Conservation (phyloP, 73 alveolate species). For the Durusdinium trenchii region DNA sequence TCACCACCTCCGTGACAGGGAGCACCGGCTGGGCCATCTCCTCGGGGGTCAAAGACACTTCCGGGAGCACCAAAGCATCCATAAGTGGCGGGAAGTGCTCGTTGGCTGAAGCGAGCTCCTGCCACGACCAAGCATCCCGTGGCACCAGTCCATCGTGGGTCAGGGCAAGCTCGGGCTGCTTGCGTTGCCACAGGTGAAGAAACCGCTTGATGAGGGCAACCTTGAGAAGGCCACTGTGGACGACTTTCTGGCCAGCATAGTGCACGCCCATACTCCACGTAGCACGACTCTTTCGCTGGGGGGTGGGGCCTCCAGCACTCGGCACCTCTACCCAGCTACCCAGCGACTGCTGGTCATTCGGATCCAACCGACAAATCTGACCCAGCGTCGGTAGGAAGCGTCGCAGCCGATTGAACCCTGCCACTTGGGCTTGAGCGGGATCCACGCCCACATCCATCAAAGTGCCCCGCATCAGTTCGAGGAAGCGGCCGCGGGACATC, state of each 20-base stretch:
- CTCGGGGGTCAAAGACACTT: too few species aligned
- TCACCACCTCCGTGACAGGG: neutral
- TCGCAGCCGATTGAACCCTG: neutral
- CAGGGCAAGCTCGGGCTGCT: neutral
- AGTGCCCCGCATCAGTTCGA: neutral
- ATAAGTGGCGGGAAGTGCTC: too few species aligned
- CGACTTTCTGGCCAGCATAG: neutral
- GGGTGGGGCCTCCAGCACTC: neutral
- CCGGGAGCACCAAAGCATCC: too few species aligned
- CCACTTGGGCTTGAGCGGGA: neutral
- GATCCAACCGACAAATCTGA: neutral
- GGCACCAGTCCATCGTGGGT: neutral
- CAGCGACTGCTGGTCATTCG: neutral
- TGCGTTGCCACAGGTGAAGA: neutral
- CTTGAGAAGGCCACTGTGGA: neutral
- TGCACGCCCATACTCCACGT: neutral
- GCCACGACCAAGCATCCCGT: neutral
- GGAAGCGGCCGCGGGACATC: neutral
- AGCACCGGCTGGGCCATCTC: too few species aligned
- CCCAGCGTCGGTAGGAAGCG: neutral
- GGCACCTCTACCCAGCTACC: slow-evolving; percentile 11
- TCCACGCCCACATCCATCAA: neutral
- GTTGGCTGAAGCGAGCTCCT: neutral
- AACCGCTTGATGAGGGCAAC: neutral
- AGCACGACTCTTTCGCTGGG: neutral